phyloP scores from a whole-genome alignment of 768 basidiomycete genomes.

The Thelephora ganbajun region DNA sequence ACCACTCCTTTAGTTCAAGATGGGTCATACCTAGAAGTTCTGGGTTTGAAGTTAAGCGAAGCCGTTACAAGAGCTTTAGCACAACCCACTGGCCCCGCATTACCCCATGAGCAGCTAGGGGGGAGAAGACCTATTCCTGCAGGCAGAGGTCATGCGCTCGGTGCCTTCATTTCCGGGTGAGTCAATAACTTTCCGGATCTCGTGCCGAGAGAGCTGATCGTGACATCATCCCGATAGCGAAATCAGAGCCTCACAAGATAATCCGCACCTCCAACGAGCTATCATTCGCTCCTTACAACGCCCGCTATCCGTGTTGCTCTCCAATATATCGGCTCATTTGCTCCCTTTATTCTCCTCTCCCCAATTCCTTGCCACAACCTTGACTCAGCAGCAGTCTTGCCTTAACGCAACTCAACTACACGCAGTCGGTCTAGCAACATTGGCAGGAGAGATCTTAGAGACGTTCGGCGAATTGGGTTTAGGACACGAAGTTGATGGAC shows the following conservation, averaged over 20 bases:
- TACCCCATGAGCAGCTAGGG: constrained; percentile 36
- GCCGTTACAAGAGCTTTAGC: constrained; percentile 65
- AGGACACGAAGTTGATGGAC: constrained; percentile 43
- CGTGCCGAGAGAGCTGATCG: not conserved
- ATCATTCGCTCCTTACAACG: constrained; percentile 62
- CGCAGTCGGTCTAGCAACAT: constrained; percentile 51
- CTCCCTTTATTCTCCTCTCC: constrained; percentile 54
- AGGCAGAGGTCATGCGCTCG: constrained; percentile 56
- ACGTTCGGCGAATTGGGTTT: constrained; percentile 54
- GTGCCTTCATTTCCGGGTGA: constrained; percentile 57
- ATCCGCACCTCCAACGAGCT: constrained; percentile 51
- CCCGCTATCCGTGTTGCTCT: constrained; percentile 62
- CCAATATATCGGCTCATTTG: constrained; percentile 53
- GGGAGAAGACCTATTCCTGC: constrained; percentile 64
- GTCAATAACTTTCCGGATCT: constrained; percentile 16
- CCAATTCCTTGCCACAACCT: constrained; percentile 37
- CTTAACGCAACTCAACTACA: constrained; percentile 59
- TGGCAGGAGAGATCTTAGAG: constrained; percentile 63
- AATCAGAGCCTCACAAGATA: constrained; percentile 47
- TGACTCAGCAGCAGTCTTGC: constrained; percentile 36
- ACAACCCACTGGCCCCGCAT: constrained; percentile 43
- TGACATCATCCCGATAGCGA: constrained; percentile 32
- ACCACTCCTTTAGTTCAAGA: constrained; percentile 38
- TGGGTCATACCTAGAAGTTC: constrained; percentile 66
- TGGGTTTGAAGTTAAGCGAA: constrained; percentile 68